phyloP scores from a whole-genome alignment of 305 asterid species.

The Euphrasia arctica region DNA sequence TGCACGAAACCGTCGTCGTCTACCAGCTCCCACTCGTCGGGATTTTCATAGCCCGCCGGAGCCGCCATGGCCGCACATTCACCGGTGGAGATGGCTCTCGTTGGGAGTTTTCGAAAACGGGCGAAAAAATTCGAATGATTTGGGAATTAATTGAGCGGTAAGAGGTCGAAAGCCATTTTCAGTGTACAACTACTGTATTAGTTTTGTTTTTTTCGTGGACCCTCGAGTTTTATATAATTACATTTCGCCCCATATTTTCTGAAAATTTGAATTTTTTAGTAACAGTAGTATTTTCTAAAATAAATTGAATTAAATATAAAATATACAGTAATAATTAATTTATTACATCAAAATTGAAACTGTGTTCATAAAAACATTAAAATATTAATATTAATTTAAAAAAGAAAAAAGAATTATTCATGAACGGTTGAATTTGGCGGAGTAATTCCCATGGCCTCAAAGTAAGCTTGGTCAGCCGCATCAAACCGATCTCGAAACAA shows the following conservation, averaged over 20 bases:
- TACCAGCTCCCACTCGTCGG: slow-evolving; percentile 70
- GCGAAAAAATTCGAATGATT: slow-evolving; percentile 25
- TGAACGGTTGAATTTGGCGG: background rate
- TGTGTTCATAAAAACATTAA: background rate
- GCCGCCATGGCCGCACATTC: slow-evolving; percentile 36
- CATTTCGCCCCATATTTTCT: background rate
- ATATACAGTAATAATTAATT: background rate
- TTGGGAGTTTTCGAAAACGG: background rate
- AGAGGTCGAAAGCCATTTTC: slow-evolving; percentile 15
- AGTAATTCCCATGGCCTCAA: background rate
- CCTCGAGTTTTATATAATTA: background rate
- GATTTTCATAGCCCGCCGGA: slow-evolving; percentile 34
- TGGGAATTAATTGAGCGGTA: slow-evolving; percentile 33
- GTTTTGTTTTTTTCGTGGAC: background rate
- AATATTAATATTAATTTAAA: background rate
- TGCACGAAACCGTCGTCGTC: slow-evolving; percentile 76
- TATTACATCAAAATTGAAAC: background rate
- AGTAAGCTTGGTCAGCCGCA: slow-evolving; percentile 7
- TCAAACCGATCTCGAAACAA: background rate
- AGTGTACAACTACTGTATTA: too few species aligned
- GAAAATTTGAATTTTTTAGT: background rate
- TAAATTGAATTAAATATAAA: too few species aligned
- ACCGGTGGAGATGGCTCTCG: background rate
- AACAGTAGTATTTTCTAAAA: too few species aligned
- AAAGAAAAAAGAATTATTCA: background rate